Evolutionary conservation across 169 alveolate genomes (phyloP), one percentile per base, ranked within the genome.

Genomic region (Babesia divergens): DNA sequence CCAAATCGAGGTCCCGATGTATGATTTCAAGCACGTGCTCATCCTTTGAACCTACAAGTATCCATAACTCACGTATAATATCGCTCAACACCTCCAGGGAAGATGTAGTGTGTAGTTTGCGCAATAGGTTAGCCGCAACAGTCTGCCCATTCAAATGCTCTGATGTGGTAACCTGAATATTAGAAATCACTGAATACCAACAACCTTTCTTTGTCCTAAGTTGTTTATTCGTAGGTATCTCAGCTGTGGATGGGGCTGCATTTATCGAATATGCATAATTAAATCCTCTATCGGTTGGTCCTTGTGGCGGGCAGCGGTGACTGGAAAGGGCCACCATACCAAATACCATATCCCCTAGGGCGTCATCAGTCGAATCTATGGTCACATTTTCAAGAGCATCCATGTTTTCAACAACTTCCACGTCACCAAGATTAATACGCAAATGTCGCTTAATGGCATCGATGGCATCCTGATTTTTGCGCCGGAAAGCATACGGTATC

Each of bases 21-120:
- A 77, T 9, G 14, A 34, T 11, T 3, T 77, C 59, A 22, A 58
- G 14, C 43, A 77, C 64, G 4, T 67, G 76, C 20, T 13, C 28
- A 49, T 65, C 58, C 51, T 67, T 53, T 8, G 76, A 26, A 6
- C 65, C 82, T 71, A 77, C 24, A 34, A 77, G 51, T 0, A 59
- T 13, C 86, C 81, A 67, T 7, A 66, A 18, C 76, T 77, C 86
- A 16, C 53, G 53, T 2, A 77, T 29, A 9, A 77, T 68, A 11
- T 68, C 74, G 37, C 56, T 42, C 20, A 59, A n/a, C 6, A 37
- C 34, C n/a, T 22, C 18, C 55, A 77, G 58, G 40, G 49, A 42
- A 9, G 29, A 22, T 24, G 47, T 38, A 5, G 31, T 46, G 40
- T 37, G 14, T 43, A 77, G 26, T 29, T 38, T 22, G 6, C 46